phyloP scores from a whole-genome alignment of 495 filamentous ascomycete species.

The Apiosordaria backusii region DNA sequence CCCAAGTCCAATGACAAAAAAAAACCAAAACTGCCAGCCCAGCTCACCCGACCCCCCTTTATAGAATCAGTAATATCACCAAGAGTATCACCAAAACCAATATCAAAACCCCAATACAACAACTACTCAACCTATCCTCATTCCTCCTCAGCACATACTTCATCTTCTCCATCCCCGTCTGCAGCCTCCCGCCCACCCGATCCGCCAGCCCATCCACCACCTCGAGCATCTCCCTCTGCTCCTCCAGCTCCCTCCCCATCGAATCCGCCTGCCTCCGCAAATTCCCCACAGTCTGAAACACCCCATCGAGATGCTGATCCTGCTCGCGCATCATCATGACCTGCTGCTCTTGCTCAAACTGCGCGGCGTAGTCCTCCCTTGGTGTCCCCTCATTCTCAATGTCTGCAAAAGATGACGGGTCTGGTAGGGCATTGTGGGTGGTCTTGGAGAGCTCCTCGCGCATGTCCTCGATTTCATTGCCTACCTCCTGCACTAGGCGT shows the following conservation, averaged over 20 bases:
- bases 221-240: conserved; percentile 78
- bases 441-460: conserved; percentile 65
- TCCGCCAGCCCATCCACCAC: conserved; percentile 78
- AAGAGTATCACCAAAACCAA: conserved; percentile 80
- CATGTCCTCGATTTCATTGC: conserved; percentile 84
- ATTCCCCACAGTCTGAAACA: conserved; percentile 89
- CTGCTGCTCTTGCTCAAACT: conserved; percentile 90
- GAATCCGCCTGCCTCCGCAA: conserved; percentile 83
- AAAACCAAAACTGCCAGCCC: not conserved
- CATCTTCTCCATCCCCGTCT: conserved; percentile 81
- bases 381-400: conserved; percentile 34
- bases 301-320: conserved; percentile 86
- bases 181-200: conserved; percentile 79
- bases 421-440: conserved; percentile 52
- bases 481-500: conserved; percentile 83
- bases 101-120: conserved; percentile 85
- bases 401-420: conserved; percentile 64
- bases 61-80: conserved; percentile 61
- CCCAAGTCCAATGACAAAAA: not conserved
- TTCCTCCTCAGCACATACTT: conserved; percentile 82
- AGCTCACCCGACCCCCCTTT: conserved; percentile 14
- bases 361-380: conserved; percentile 62
- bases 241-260: conserved; percentile 94
- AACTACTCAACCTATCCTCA: conserved; percentile 87
- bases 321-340: conserved; percentile 90